Percentiles rank a stretch among this genome's conserved stretches.
Evolutionary conservation across 257 asterid genomes (phyloP).

Genomic region (Oldenlandia corymbosa): DNA sequence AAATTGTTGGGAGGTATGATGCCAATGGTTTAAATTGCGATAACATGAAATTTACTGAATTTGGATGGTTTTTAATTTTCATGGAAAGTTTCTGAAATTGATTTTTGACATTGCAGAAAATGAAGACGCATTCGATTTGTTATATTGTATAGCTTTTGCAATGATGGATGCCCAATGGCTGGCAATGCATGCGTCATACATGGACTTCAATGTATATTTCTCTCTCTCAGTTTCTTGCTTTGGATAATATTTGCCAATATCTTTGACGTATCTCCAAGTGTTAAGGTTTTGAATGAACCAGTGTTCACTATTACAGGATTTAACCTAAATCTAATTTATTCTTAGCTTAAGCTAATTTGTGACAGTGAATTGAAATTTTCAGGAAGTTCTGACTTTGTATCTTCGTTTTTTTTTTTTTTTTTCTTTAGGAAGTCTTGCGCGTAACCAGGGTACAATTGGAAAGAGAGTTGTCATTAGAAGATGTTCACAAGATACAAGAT

Average conservation of each 20-base stretch:
- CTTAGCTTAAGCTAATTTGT: not conserved
- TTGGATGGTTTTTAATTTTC: not conserved
- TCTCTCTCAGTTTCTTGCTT: slow-evolving; percentile 4
- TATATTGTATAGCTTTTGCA: slow-evolving; percentile 74
- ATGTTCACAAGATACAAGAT: slow-evolving; percentile 65
- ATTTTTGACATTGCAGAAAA: slow-evolving; percentile 47
- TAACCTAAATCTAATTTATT: not conserved
- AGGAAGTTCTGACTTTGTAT: not conserved
- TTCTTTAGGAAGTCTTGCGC: slow-evolving; percentile 72
- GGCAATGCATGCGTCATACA: slow-evolving; percentile 93
- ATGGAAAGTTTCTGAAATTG: slow-evolving; percentile 7
- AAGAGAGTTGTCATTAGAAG: slow-evolving; percentile 85
- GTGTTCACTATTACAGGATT: not conserved
- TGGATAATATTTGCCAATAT: not conserved
- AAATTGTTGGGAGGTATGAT: slow-evolving; percentile 64
- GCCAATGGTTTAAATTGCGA: not conserved
- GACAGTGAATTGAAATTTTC: not conserved
- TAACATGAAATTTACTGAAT: not conserved
- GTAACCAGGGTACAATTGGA: slow-evolving; percentile 76
- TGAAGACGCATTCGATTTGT: slow-evolving; percentile 74
- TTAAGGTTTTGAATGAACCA: not conserved
- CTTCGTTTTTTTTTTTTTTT: not conserved
- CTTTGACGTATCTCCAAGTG: not conserved
- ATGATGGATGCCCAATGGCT: slow-evolving; percentile 99
- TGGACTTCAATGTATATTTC: slow-evolving; percentile 73